phyloP scores from a whole-genome alignment of 1,139 yeast species.

The Lodderomyces orthopsilosis region DNA sequence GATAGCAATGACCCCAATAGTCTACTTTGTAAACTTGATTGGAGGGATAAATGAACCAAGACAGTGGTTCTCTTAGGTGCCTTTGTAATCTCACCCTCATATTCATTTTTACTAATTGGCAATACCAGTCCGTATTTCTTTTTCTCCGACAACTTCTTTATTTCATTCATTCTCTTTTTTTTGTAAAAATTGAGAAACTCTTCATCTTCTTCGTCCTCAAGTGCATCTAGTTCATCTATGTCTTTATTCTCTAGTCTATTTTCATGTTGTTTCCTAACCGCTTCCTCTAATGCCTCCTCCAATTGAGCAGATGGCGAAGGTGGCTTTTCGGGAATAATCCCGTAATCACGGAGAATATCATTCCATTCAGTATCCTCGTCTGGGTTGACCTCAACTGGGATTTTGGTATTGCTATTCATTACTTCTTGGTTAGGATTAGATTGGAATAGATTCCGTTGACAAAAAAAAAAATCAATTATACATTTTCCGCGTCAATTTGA shows the following conservation, averaged over 20 bases:
- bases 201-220: slow-evolving; percentile 80
- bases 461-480: neutral
- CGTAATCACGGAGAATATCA: slow-evolving; percentile 85
- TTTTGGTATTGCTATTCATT: slow-evolving; percentile 18
- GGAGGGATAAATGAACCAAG: slow-evolving; percentile 72
- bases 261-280: slow-evolving; percentile 70
- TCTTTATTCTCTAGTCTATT: slow-evolving; percentile 73
- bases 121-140: slow-evolving; percentile 75
- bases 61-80: slow-evolving; percentile 65
- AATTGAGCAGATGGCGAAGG: slow-evolving; percentile 85
- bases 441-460: neutral
- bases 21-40: slow-evolving; percentile 71
- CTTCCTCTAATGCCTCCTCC: slow-evolving; percentile 86
- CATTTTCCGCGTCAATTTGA: neutral
- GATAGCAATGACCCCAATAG: slow-evolving; percentile 56
- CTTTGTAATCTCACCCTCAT: slow-evolving; percentile 78
- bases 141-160: slow-evolving; percentile 55
- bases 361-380: slow-evolving; percentile 98
- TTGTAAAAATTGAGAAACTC: slow-evolving; percentile 72
- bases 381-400: slow-evolving; percentile 90
- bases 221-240: slow-evolving; percentile 73
- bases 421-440: neutral
- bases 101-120: slow-evolving; percentile 83
- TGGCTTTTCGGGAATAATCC: slow-evolving; percentile 88
- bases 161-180: slow-evolving; percentile 70